phyloP scores from a whole-genome alignment of 2,329 filamentous ascomycete genomes.

The Sporothrix luriei region DNA sequence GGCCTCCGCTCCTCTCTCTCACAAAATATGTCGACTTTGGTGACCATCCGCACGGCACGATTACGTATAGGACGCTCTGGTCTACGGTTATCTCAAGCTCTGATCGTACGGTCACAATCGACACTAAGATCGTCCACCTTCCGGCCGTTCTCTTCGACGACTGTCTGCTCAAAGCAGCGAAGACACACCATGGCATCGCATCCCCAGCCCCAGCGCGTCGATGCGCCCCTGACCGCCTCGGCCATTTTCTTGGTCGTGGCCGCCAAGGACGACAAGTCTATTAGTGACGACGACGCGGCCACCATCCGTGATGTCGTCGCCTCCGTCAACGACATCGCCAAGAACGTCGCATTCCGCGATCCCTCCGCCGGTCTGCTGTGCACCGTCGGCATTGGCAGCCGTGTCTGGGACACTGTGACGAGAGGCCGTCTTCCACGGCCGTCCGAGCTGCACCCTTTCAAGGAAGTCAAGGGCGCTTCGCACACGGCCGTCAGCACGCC shows the following conservation, averaged over 20 bases:
- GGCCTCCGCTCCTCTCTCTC: neutral
- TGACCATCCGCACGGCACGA: neutral
- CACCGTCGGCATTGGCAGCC: conserved; percentile 58
- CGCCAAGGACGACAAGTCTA: conserved; percentile 38
- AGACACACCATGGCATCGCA: neutral
- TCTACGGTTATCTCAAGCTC: neutral
- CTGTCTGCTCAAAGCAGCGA: neutral
- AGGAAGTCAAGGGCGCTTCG: conserved; percentile 49
- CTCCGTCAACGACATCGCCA: conserved; percentile 50
- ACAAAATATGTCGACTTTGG: neutral
- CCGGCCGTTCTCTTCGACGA: neutral
- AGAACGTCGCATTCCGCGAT: conserved; percentile 58
- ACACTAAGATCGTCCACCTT: too few species aligned
- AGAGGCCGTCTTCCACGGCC: conserved; percentile 47
- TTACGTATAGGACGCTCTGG: neutral
- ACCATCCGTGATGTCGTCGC: conserved; percentile 52
- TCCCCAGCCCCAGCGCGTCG: conserved; percentile 51
- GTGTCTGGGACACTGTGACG: conserved; percentile 54
- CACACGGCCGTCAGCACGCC: conserved; percentile 59
- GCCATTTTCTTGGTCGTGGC: conserved; percentile 59
- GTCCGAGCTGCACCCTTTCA: conserved; percentile 56
- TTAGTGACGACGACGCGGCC: conserved; percentile 42
- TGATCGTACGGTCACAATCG: too few species aligned
- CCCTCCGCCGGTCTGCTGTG: conserved; percentile 52
- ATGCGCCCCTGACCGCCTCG: conserved; percentile 54